phyloP scores from a whole-genome alignment of 257 asterid genomes.

The Plantago major region DNA sequence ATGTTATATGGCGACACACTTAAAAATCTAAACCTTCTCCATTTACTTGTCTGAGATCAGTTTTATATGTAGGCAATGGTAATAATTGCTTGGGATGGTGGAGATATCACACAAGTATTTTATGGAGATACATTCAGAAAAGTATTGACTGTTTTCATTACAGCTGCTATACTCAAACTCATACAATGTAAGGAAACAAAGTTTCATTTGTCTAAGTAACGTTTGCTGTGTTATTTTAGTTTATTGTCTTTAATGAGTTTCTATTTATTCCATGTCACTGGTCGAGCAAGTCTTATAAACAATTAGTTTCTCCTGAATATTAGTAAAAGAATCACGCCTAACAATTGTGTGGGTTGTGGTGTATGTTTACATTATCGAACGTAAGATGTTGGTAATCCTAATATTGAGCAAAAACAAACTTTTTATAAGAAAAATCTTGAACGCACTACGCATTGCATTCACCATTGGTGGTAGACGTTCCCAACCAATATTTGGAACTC shows the following conservation, averaged over 20 bases:
- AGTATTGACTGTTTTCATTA: conserved; percentile 84
- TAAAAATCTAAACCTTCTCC: neutral
- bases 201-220: neutral
- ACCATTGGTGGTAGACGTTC: too few relatives aligned
- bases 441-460: too few relatives aligned
- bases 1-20: conserved; percentile 14
- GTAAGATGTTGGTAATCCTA: too few relatives aligned
- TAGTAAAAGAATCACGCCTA: too few relatives aligned
- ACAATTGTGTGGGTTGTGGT: too few relatives aligned
- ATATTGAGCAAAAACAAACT: too few relatives aligned
- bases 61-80: conserved; percentile 72
- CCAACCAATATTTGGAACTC: too few relatives aligned
- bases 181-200: conserved; percentile 51
- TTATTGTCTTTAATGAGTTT: conserved; percentile 7
- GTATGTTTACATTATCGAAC: too few relatives aligned
- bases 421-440: too few relatives aligned
- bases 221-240: neutral
- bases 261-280: neutral
- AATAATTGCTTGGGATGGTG: conserved; percentile 90
- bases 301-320: neutral
- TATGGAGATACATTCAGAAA: conserved; percentile 68
- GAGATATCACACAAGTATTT: conserved; percentile 50
- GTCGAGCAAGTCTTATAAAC: neutral
- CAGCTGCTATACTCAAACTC: conserved; percentile 89
- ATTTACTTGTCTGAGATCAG: conserved; percentile 4